These are phyloP conservation scores for Scutellaria baicalensis DNA, from an alignment of 257 asterid genomes.

Conservation along the genomic window DNA sequence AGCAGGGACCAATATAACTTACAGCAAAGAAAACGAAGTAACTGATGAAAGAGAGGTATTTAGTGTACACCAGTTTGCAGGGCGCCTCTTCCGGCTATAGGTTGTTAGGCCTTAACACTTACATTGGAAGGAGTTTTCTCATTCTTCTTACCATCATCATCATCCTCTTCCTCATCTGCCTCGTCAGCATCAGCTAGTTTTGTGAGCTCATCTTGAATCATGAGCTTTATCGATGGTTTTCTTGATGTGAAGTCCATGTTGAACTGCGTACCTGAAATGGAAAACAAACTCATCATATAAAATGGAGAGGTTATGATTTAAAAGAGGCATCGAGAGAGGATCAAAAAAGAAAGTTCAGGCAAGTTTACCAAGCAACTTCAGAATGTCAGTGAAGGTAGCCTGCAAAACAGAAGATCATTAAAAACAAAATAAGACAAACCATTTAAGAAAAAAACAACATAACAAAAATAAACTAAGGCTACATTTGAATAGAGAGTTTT, in stretches of 20 bases:
- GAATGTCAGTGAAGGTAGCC: constrained; percentile 96
- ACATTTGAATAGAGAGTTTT: too few relatives aligned
- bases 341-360: neutral
- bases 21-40: neutral
- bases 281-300: neutral
- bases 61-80: constrained; percentile 20
- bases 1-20: neutral
- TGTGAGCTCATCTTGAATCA: constrained; percentile 93
- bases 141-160: constrained; percentile 32
- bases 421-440: neutral
- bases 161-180: constrained; percentile 51
- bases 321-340: neutral
- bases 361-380: constrained; percentile 74
- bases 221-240: constrained; percentile 38
- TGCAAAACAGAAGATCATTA: constrained; percentile 28
- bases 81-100: neutral
- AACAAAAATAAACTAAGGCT: neutral
- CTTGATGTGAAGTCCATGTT: constrained; percentile 45
- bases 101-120: constrained; percentile 41
- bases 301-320: neutral
- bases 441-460: neutral
- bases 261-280: constrained; percentile 51
- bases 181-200: constrained; percentile 86
- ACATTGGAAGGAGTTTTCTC: constrained; percentile 26
- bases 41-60: neutral